Evolutionary conservation across 257 asterid genomes (phyloP).

Genomic region (Solanum bulbocastanum): DNA sequence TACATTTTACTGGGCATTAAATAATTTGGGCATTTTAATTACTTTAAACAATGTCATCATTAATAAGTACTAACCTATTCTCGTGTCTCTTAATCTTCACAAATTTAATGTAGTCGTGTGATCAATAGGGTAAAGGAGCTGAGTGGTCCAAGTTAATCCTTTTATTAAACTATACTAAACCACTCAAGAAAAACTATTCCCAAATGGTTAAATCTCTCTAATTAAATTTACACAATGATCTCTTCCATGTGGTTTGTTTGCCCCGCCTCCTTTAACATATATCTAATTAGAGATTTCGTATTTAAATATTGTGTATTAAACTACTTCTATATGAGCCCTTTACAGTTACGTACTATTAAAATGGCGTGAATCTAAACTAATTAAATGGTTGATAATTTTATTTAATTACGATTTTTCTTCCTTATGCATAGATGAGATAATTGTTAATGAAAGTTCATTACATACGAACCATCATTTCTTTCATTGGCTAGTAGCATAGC

Average conservation of each 20-base stretch:
- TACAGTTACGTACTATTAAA: too few relatives aligned
- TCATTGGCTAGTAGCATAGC: neutral
- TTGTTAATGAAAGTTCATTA: neutral
- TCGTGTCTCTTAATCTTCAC: neutral
- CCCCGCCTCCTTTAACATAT: too few relatives aligned
- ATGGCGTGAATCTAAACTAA: neutral
- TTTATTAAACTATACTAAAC: neutral
- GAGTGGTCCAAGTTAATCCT: constrained; percentile 2
- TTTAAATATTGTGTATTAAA: too few relatives aligned
- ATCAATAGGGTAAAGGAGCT: neutral
- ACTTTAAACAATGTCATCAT: neutral
- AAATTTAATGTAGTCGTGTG: neutral
- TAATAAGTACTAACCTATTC: neutral
- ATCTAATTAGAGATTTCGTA: too few relatives aligned
- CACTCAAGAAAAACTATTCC: neutral
- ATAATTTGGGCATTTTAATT: neutral
- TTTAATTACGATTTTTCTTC: too few relatives aligned
- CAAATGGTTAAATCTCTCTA: neutral
- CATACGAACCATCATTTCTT: neutral
- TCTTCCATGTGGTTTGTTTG: neutral
- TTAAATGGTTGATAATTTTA: neutral
- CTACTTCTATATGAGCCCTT: too few relatives aligned
- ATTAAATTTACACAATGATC: neutral
- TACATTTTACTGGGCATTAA: neutral
- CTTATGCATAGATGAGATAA: neutral